Percentiles rank a stretch among this genome's conserved stretches.
Evolutionary conservation across 257 asterid species (phyloP).

Genomic region (Scutellaria barbata): DNA sequence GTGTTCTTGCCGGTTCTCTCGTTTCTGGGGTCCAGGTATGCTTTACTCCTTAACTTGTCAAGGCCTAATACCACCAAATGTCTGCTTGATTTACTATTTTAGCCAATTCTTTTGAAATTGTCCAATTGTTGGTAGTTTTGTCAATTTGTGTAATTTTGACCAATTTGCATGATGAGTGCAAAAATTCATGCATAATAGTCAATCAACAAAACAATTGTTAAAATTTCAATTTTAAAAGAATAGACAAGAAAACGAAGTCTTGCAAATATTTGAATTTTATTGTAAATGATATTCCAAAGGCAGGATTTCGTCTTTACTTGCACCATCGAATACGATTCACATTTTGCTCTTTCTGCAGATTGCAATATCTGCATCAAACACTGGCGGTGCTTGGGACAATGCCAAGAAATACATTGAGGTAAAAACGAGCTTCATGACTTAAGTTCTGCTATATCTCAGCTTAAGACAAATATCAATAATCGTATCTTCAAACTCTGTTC

Average conservation of each 20-base stretch:
- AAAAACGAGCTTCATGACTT: slow-evolving; percentile 3
- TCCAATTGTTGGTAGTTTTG: too few species aligned
- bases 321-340: not conserved
- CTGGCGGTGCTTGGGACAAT: slow-evolving; percentile 78
- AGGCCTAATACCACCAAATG: not conserved
- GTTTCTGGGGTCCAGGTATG: slow-evolving; percentile 93
- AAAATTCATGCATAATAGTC: too few species aligned
- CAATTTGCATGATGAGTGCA: too few species aligned
- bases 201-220: too few species aligned
- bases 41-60: slow-evolving; percentile 1
- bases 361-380: slow-evolving; percentile 74
- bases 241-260: too few species aligned
- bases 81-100: too few species aligned
- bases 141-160: too few species aligned
- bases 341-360: slow-evolving; percentile 33
- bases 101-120: too few species aligned
- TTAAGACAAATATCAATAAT: not conserved
- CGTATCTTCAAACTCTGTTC: not conserved
- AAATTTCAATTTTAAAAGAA: too few species aligned
- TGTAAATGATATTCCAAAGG: not conserved
- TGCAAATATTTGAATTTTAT: too few species aligned
- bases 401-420: slow-evolving; percentile 79
- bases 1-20: slow-evolving; percentile 89
- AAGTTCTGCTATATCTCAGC: not conserved
- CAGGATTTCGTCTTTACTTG: too few species aligned